Percentiles rank a stretch among this genome's conserved stretches.
These are phyloP conservation scores for Dictyostelium purpureum DNA, from an alignment of 78 protist species.

Conservation along the genomic window DNA sequence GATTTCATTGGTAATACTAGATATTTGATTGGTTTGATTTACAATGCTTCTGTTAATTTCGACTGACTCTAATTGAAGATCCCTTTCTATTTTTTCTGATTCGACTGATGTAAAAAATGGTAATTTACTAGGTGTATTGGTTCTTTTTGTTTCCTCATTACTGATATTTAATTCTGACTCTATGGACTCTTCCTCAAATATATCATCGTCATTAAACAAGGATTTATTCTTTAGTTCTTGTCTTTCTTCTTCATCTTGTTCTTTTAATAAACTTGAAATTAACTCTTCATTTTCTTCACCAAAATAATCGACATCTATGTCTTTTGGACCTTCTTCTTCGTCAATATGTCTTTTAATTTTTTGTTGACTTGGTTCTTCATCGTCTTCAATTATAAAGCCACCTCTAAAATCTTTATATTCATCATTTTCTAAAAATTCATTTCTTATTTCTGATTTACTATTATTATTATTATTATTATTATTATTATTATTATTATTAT, in stretches of 20 bases:
- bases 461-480: too few species aligned
- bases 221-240: background rate
- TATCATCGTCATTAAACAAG: background rate
- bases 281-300: background rate
- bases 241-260: background rate
- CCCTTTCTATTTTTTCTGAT: constrained; percentile 7
- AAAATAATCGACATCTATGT: background rate
- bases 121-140: background rate
- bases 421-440: too few species aligned
- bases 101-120: constrained; percentile 33
- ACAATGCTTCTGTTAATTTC: background rate
- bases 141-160: background rate
- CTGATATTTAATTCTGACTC: background rate
- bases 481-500: too few species aligned
- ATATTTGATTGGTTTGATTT: constrained; percentile 19
- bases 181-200: background rate
- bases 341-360: background rate
- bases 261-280: background rate
- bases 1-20: constrained; percentile 45
- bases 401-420: background rate
- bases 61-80: constrained; percentile 30
- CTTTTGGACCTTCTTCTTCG: background rate
- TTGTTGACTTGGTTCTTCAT: background rate
- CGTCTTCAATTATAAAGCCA: too few species aligned
- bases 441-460: too few species aligned